Base-by-base conservation (phyloP, 306 rosid species). In the Notholithocarpus densiflorus region DNA sequence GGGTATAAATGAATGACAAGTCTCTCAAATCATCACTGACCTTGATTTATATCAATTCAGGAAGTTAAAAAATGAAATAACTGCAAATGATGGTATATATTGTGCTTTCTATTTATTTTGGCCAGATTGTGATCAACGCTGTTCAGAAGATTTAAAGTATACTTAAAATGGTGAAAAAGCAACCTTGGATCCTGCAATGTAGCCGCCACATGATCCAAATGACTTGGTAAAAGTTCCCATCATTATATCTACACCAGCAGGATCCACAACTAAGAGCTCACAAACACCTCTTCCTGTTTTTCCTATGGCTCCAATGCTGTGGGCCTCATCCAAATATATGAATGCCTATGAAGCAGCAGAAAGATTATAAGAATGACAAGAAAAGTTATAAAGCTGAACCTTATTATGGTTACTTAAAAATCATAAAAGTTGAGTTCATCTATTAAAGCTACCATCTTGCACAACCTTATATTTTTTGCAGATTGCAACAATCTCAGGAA, bases 201-300 rank as follows among this genome's bases (percentile, higher is more conserved):
- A 93, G 76, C 98, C 98, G 64, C 98, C 97, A 57, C 90, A 93
- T 52, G 98, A 93, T 65, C 98, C 98, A 74, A 93, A 93, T 31
- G 98, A 93, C 82, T 93, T 93, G 59, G 98, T 93, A 80, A 93
- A 93, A 51, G 98, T 93, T 77, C 98, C 97, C 98, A 91, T 93
- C 98, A 93, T 91, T 81, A 93, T 80, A 83, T 93, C 98, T 53
- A 91, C 81, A 83, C 87, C 97, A 54, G 91, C 91, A 69, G 94
- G 69, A 82, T 93, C 92, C 74, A 90, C 97, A 45, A 90, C 98
- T 75, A 93, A 80, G 53, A 93, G 96, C 86, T 93, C 98, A 89
- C 97, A 82, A 70, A 82, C 84, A 18, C 80, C 85, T 79, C 79
- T 74, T 32, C 84, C 97, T 5, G 96, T 64, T 87, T 89, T 90